Percentiles rank a stretch among this genome's conserved stretches.
phyloP scores from a whole-genome alignment of 2,329 filamentous ascomycete species.

The Diaporthe australafricana region DNA sequence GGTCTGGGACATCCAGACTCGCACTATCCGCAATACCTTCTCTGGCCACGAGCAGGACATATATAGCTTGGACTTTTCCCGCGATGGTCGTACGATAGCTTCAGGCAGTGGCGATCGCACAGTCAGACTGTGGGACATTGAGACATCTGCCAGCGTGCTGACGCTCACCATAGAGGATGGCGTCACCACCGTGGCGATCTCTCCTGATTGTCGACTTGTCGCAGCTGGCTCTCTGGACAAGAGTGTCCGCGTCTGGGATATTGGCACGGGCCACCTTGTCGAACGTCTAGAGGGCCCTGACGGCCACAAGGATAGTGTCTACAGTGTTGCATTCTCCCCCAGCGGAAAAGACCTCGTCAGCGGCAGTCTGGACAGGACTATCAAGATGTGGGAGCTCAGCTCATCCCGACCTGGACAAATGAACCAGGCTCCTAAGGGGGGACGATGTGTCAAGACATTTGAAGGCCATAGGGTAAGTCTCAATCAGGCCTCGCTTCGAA shows the following conservation, averaged over 20 bases:
- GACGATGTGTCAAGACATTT: slow-evolving; percentile 96
- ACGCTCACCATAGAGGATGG: slow-evolving; percentile 95
- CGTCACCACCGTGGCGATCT: slow-evolving; percentile 97
- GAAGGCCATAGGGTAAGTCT: slow-evolving; percentile 88
- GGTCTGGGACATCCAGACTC: slow-evolving; percentile 91
- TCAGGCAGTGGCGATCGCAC: slow-evolving; percentile 96
- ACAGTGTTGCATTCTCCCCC: slow-evolving; percentile 95
- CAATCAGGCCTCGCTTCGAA: background rate
- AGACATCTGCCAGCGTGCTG: slow-evolving; percentile 82
- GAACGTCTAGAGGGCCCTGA: slow-evolving; percentile 93
- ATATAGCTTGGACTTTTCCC: slow-evolving; percentile 94
- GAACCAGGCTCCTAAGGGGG: slow-evolving; percentile 79
- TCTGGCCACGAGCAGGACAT: slow-evolving; percentile 99
- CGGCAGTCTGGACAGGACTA: slow-evolving; percentile 96
- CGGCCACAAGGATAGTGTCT: slow-evolving; percentile 97
- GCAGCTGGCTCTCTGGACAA: slow-evolving; percentile 96
- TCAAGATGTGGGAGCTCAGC: slow-evolving; percentile 99
- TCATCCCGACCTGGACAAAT: slow-evolving; percentile 71
- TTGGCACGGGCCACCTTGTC: slow-evolving; percentile 84
- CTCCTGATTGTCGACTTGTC: slow-evolving; percentile 92
- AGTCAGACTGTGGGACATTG: slow-evolving; percentile 96
- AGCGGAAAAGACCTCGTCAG: slow-evolving; percentile 93
- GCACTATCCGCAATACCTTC: slow-evolving; percentile 92
- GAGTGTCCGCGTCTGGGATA: slow-evolving; percentile 98
- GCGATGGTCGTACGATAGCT: slow-evolving; percentile 92